These are phyloP conservation scores for Euphrasia arctica DNA, from an alignment of 305 asterid species.

Conservation along the genomic window DNA sequence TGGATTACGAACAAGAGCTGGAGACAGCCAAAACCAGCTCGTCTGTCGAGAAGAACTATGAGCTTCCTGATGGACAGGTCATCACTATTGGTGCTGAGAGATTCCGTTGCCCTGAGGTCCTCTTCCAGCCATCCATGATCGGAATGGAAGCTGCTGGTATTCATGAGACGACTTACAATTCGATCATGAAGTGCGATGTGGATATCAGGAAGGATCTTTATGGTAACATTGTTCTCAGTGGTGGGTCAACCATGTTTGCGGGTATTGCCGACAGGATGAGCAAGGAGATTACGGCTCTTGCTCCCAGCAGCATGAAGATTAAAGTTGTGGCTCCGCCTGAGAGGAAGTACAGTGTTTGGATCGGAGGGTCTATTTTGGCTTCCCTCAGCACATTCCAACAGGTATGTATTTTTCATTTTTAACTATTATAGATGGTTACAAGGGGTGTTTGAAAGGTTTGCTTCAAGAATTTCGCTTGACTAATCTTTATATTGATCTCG, in stretches of 20 bases:
- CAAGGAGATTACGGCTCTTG: slow-evolving; percentile 55
- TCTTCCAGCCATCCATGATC: slow-evolving; percentile 83
- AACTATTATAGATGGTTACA: not conserved
- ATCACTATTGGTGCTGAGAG: slow-evolving; percentile 75
- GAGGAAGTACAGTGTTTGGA: slow-evolving; percentile 58
- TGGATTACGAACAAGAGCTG: slow-evolving; percentile 75
- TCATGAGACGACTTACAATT: slow-evolving; percentile 68
- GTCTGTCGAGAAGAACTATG: slow-evolving; percentile 73
- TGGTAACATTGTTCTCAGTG: slow-evolving; percentile 71
- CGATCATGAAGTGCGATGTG: slow-evolving; percentile 73
- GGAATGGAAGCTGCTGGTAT: slow-evolving; percentile 88
- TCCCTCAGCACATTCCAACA: slow-evolving; percentile 64
- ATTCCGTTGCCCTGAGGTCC: slow-evolving; percentile 85
- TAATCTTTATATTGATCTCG: slow-evolving; percentile 1
- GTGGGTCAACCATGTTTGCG: slow-evolving; percentile 57
- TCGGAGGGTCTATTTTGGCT: slow-evolving; percentile 54
- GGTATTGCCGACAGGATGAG: slow-evolving; percentile 61
- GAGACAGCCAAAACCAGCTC: slow-evolving; percentile 75
- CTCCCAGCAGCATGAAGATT: slow-evolving; percentile 61
- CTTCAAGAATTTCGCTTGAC: too few relatives aligned
- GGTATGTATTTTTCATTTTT: slow-evolving; percentile 23
- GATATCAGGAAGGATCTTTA: slow-evolving; percentile 73
- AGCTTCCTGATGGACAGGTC: slow-evolving; percentile 82
- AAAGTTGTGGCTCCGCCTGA: slow-evolving; percentile 54
- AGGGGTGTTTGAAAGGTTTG: slow-evolving; percentile 21